These are phyloP conservation scores for Capsicum baccatum DNA, from an alignment of 257 asterid species.

Conservation along the genomic window DNA sequence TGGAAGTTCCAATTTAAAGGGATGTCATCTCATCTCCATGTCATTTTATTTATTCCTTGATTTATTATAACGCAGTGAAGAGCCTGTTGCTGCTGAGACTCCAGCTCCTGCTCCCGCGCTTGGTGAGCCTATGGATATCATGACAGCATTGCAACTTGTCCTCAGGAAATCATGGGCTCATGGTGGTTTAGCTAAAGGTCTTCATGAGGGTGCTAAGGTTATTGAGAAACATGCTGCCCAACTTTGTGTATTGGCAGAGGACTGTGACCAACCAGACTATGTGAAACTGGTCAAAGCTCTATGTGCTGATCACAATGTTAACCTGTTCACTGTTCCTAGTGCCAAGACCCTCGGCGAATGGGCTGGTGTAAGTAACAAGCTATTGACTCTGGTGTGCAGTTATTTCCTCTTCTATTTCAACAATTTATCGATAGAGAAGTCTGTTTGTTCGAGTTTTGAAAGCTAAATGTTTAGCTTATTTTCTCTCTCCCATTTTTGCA, in stretches of 20 bases:
- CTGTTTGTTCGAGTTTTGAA: not conserved
- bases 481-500: slow-evolving; percentile 31
- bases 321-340: slow-evolving; percentile 63
- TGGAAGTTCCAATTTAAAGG: not conserved
- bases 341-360: slow-evolving; percentile 83
- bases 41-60: not conserved
- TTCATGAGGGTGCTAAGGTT: slow-evolving; percentile 69
- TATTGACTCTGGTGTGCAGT: not conserved
- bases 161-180: slow-evolving; percentile 73
- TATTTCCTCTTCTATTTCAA: not conserved
- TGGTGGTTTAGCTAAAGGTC: slow-evolving; percentile 67
- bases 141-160: slow-evolving; percentile 67
- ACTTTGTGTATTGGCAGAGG: slow-evolving; percentile 77
- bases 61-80: slow-evolving; percentile 43
- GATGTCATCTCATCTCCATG: not conserved
- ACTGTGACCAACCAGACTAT: slow-evolving; percentile 70
- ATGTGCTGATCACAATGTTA: slow-evolving; percentile 74
- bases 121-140: slow-evolving; percentile 70
- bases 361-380: slow-evolving; percentile 63
- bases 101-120: slow-evolving; percentile 49
- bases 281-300: slow-evolving; percentile 74
- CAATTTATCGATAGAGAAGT: not conserved
- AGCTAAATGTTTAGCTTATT: not conserved
- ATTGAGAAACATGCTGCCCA: slow-evolving; percentile 76
- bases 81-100: slow-evolving; percentile 45